Evolutionary conservation across 306 rosid species (phyloP), one percentile per base, ranked within the genome.

Genomic region (Gleditsia sinensis): DNA sequence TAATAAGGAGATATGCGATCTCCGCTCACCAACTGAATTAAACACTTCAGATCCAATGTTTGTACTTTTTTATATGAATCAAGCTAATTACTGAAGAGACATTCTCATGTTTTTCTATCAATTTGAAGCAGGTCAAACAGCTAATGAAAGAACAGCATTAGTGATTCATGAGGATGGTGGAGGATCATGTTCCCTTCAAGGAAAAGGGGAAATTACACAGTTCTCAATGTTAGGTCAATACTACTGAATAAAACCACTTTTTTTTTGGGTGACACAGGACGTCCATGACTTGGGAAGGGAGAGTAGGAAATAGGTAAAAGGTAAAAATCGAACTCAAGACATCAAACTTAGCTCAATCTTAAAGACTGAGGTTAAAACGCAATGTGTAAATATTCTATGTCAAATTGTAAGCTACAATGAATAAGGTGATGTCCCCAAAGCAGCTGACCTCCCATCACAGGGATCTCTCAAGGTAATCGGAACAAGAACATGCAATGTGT

Each of bases 381-480:
- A 42, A 3, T 6, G 57, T 9, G 72, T 19, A 67, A 48, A 32
- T 17, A 19, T 48, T 24, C 59, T 12, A 6, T 23, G 61, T 33
- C 30, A 49, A 50, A 68, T 19, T 17, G 33, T 16, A n/a, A 17
- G 19, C 5, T 13, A 3, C 39, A 43, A 55, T 4, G 10, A 21
- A 48, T 33, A 28, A 17, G 33, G 19, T 48, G 14, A 45, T 24
- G 21, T 36, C 58, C 33, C 17, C 21, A 13, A 43, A 72, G 58
- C 46, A 72, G 23, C 36, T 9, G 24, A 45, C 25, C 12, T 58
- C 37, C 30, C 23, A 53, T 45, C 19, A n/a, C 40, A 51, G 39
- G 63, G 49, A 69, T 28, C 39, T 28, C 39, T 69, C 46, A 70
- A 25, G 58, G 50, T 40, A 21, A 78, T 28, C 25, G 30, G 68